Conservation (phyloP, 495 filamentous ascomycete species). For the Hypoxylon fuscum region DNA sequence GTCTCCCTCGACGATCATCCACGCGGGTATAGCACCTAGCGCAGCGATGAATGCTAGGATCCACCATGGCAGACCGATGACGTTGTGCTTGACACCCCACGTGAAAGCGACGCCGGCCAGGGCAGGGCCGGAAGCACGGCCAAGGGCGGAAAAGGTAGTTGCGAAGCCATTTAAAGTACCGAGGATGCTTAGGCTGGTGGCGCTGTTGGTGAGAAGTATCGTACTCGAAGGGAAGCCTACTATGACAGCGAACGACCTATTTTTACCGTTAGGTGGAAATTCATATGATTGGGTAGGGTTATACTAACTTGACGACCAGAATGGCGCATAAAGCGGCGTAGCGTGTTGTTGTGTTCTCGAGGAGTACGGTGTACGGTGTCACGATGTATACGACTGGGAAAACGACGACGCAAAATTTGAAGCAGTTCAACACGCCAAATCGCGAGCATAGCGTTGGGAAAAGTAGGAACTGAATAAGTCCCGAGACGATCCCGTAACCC, state of each 20-base stretch:
- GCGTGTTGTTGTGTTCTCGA: constrained; percentile 53
- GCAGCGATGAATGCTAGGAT: constrained; percentile 66
- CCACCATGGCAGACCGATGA: constrained; percentile 84
- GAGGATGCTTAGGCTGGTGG: constrained; percentile 73
- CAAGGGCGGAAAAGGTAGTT: constrained; percentile 79
- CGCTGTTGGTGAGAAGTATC: constrained; percentile 91
- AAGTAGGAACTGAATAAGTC: constrained; percentile 79
- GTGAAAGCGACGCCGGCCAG: constrained; percentile 71
- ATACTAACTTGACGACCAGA: constrained; percentile 75
- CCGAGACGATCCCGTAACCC: constrained; percentile 73
- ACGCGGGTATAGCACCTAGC: constrained; percentile 71
- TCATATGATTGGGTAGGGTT: no score
- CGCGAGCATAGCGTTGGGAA: constrained; percentile 75
- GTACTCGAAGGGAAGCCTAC: constrained; percentile 88
- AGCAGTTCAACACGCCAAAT: constrained; percentile 76
- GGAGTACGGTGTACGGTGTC: constrained; percentile 75
- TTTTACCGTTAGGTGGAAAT: no score
- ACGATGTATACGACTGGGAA: constrained; percentile 78
- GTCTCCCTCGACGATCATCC: constrained; percentile 77
- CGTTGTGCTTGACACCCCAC: constrained; percentile 73
- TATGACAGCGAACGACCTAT: constrained; percentile 72
- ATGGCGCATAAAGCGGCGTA: constrained; percentile 61
- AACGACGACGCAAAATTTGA: constrained; percentile 63
- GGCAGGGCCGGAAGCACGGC: constrained; percentile 79
- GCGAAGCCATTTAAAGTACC: constrained; percentile 92